Percentiles rank a stretch among this genome's conserved stretches.
Evolutionary conservation across 495 filamentous ascomycete species (phyloP).

Genomic region (Tuber microsphaerosporum): DNA sequence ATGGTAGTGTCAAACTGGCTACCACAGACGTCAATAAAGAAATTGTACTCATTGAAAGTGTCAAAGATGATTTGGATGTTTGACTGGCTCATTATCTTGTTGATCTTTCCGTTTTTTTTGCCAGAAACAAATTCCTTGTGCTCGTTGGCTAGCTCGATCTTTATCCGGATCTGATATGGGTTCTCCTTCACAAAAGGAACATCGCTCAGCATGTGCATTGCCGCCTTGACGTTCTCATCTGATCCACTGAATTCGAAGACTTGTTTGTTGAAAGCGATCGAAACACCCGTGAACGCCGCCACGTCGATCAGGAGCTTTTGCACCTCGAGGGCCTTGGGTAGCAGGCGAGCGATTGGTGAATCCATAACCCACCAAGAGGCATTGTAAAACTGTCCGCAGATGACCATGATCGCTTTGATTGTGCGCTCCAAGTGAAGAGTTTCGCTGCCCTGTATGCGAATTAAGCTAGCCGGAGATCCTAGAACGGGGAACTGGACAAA

Average conservation of each 20-base stretch:
- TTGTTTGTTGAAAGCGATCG: slow-evolving; percentile 87
- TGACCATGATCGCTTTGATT: slow-evolving; percentile 84
- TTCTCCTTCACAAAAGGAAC: slow-evolving; percentile 80
- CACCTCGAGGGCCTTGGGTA: slow-evolving; percentile 67
- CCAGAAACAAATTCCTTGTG: slow-evolving; percentile 99
- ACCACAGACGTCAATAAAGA: slow-evolving; percentile 96
- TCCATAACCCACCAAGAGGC: slow-evolving; percentile 91
- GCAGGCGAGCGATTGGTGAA: slow-evolving; percentile 55
- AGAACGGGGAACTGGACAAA: slow-evolving; percentile 84
- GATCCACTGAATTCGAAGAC: slow-evolving; percentile 90
- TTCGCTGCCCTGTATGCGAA: slow-evolving; percentile 86
- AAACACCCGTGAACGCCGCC: slow-evolving; percentile 88
- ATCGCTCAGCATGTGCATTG: slow-evolving; percentile 83
- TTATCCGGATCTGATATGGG: slow-evolving; percentile 87
- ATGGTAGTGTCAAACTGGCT: slow-evolving; percentile 85
- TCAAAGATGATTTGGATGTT: slow-evolving; percentile 99
- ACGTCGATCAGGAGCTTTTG: slow-evolving; percentile 89
- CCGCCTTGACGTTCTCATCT: slow-evolving; percentile 89
- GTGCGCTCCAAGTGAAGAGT: slow-evolving; percentile 89
- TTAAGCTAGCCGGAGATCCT: slow-evolving; percentile 66
- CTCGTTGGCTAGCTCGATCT: slow-evolving; percentile 97
- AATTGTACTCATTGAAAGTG: slow-evolving; percentile 98
- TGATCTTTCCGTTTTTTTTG: slow-evolving; percentile 99
- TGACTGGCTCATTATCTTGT: slow-evolving; percentile 99
- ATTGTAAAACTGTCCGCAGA: slow-evolving; percentile 95